A percentile compares a stretch with the other conserved stretches of the same genome.
Conservation (phyloP, 805 yeast genomes). For the Candida jianshihensis region DNA sequence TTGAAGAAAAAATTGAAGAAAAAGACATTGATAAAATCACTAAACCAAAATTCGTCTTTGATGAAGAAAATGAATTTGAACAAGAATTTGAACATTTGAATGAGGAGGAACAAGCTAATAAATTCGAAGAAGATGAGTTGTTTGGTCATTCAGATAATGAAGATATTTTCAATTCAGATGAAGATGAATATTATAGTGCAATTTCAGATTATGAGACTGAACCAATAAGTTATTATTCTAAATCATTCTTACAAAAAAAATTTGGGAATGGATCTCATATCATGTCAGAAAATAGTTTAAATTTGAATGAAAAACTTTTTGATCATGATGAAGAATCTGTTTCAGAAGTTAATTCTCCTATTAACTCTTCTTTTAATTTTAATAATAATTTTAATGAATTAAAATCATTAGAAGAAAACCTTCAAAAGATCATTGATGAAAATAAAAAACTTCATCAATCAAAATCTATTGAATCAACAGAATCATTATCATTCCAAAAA, state of each 20-base stretch:
- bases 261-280: neutral
- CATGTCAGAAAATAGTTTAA: neutral
- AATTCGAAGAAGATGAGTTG: neutral
- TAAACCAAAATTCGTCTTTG: neutral
- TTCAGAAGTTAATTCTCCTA: conserved; percentile 10
- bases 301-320: conserved; percentile 8
- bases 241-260: conserved; percentile 4
- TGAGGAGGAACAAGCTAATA: neutral
- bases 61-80: neutral
- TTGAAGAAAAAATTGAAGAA: too few species aligned
- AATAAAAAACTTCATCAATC: conserved; percentile 8
- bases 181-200: conserved; percentile 21
- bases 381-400: conserved; percentile 11
- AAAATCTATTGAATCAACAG: conserved; percentile 1
- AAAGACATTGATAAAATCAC: too few species aligned
- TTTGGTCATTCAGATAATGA: conserved; percentile 9
- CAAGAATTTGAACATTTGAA: neutral
- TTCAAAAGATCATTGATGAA: conserved; percentile 21
- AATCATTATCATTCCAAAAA: conserved; percentile 3
- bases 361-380: conserved; percentile 4
- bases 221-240: conserved; percentile 7
- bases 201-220: conserved; percentile 20
- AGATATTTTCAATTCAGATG: conserved; percentile 21
- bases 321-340: conserved; percentile 14
- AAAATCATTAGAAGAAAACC: conserved; percentile 22